Evolutionary conservation across 2,329 filamentous ascomycete genomes (phyloP), one percentile per base, ranked within the genome.

Genomic region (Clonostachys solani): DNA sequence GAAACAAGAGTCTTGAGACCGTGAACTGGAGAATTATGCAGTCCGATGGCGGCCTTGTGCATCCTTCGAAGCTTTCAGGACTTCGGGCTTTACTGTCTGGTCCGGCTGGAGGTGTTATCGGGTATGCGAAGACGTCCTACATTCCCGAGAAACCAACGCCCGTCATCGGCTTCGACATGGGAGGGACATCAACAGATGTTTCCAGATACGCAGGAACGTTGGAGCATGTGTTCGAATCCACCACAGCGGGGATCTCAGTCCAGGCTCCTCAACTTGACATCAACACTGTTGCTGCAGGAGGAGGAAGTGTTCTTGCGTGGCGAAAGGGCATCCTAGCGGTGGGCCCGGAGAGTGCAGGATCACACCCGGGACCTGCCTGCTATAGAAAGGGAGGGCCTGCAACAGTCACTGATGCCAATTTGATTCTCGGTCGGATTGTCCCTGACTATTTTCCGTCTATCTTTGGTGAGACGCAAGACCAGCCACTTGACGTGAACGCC

Each of bases 231-330:
- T 89, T 91, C 50, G 87, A 90, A 57, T 89, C 86, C 0, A 89
- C 85, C 0, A 90, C 86, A 0, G 87, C 88, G 0, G 88, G 87
- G 12, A 82, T 92, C 2, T 85, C 86, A 2, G 89, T 92, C 12
- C 87, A 91, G 52, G 86, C 83, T 2, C 87, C 88, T 1, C 87
- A 92, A 59, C 75, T 92, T 2, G 87, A 92, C 55, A 91, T 92
- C 60, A 89, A 89, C 60, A 92, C 88, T 2, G 86, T 91, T 5
- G 87, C 87, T 18, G 86, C 87, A 8, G 86, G 87, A 17, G 87
- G 87, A 50, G 84, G 85, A 16, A 85, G 81, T 2, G 73, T 82
- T 15, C 69, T 91, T 0, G 84, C 83, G 57, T 89, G 82, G 75
- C 79, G 77, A 49, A 89, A 89, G 50, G 86, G 86, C 0, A 69